phyloP scores from a whole-genome alignment of 805 yeast genomes.

The Starmerella sp. region DNA sequence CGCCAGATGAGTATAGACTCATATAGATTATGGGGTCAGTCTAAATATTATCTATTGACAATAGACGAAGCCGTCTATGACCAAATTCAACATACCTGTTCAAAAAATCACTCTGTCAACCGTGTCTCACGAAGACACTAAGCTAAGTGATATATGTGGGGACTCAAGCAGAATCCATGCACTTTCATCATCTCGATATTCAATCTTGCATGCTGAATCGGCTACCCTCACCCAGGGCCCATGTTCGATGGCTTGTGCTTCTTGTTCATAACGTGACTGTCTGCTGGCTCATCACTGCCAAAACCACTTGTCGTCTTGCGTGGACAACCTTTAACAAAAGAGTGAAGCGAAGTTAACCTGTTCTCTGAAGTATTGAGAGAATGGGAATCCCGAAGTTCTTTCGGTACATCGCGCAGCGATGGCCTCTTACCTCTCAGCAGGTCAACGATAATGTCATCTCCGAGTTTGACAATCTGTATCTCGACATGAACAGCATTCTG shows the following conservation, averaged over 20 bases:
- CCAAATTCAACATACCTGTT: too few species aligned
- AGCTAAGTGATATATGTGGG: too few species aligned
- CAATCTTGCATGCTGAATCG: too few species aligned
- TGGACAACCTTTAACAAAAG: not conserved
- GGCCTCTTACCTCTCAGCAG: slow-evolving; percentile 89
- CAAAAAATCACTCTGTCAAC: too few species aligned
- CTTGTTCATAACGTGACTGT: not conserved
- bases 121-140: too few species aligned
- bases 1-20: too few species aligned
- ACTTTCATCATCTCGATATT: too few species aligned
- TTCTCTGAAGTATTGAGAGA: not conserved
- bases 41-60: too few species aligned
- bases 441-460: slow-evolving; percentile 75
- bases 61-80: too few species aligned
- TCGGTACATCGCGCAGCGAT: slow-evolving; percentile 94
- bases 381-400: slow-evolving; percentile 96
- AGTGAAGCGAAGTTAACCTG: not conserved
- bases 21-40: too few species aligned
- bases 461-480: slow-evolving; percentile 86
- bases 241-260: not conserved
- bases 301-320: not conserved
- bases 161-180: too few species aligned
- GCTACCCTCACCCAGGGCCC: not conserved
- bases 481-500: slow-evolving; percentile 95
- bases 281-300: not conserved